These are phyloP conservation scores for Hypomontagnella monticulosa DNA, from an alignment of 495 filamentous ascomycete species.

Conservation along the genomic window DNA sequence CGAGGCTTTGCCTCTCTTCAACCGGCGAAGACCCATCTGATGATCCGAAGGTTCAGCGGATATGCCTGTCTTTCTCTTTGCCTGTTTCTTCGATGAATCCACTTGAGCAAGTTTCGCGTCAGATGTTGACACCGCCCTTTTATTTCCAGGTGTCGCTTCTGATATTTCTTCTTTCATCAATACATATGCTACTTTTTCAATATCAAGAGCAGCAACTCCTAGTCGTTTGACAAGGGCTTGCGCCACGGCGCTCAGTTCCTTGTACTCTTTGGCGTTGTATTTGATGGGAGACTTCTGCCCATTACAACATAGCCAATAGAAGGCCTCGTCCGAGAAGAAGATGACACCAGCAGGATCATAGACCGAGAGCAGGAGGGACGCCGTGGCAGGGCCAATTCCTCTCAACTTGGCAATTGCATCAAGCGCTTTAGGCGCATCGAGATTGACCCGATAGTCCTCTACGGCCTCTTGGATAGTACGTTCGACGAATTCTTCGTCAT, in stretches of 20 bases:
- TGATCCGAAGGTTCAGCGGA: conserved; percentile 26
- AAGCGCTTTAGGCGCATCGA: conserved; percentile 59
- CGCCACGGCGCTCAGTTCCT: conserved; percentile 58
- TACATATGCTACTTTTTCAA: conserved; percentile 77
- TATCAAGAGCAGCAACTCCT: conserved; percentile 63
- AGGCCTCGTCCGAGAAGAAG: conserved; percentile 83
- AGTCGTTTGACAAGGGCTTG: conserved; percentile 59
- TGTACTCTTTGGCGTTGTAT: conserved; percentile 74
- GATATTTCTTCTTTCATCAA: conserved; percentile 52
- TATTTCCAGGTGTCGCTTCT: conserved; percentile 5
- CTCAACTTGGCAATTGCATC: conserved; percentile 60
- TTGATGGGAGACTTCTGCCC: conserved; percentile 62
- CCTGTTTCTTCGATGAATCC: conserved; percentile 15
- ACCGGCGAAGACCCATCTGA: conserved; percentile 31
- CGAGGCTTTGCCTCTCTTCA: conserved; percentile 36
- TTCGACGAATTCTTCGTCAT: conserved; percentile 55
- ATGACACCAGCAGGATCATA: conserved; percentile 65
- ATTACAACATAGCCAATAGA: conserved; percentile 68
- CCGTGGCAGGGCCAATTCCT: conserved; percentile 79
- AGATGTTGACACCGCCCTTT: conserved; percentile 8
- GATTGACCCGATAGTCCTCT: conserved; percentile 53
- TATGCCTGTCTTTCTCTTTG: conserved; percentile 48
- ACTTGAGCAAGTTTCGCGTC: conserved; percentile 18
- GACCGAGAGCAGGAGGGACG: conserved; percentile 73
- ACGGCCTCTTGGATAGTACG: conserved; percentile 61